Evolutionary conservation across 768 basidiomycete species (phyloP).

Genomic region (Russula dissimulans): DNA sequence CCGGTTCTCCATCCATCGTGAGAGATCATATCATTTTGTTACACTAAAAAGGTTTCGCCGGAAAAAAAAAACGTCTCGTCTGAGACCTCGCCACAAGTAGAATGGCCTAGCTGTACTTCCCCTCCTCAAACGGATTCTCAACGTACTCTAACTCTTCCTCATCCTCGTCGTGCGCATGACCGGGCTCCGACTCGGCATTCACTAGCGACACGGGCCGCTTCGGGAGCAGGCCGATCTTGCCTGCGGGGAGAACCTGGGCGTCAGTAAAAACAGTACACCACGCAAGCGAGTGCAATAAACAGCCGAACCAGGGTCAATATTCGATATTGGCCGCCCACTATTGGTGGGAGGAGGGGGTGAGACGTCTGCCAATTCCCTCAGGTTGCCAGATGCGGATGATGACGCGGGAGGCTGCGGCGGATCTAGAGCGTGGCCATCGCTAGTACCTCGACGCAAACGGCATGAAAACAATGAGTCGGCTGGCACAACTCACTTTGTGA

Average conservation of each 20-base stretch:
- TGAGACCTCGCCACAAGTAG: not conserved
- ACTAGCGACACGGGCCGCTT: conserved; percentile 24
- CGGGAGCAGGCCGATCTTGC: conserved; percentile 24
- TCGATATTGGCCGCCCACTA: conserved; percentile 6
- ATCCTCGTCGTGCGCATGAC: conserved; percentile 12
- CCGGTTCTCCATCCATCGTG: not conserved
- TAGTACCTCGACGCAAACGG: not conserved
- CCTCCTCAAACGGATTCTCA: conserved; percentile 23
- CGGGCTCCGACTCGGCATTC: not conserved
- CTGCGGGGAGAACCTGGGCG: not conserved
- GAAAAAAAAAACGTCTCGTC: not conserved
- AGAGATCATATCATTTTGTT: not conserved
- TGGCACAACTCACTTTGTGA: not conserved
- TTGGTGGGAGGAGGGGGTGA: conserved; percentile 1
- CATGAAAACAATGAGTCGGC: not conserved
- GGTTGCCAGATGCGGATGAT: not conserved
- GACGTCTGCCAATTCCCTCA: not conserved
- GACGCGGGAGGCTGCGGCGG: not conserved
- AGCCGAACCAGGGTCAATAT: conserved; percentile 17
- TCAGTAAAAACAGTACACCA: not conserved
- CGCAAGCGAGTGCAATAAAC: no score
- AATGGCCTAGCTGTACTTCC: conserved; percentile 6
- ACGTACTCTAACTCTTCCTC: conserved; percentile 22
- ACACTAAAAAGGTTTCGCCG: not conserved
- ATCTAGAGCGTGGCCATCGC: not conserved